phyloP scores from a whole-genome alignment of 2,329 filamentous ascomycete genomes.

The Coniochaeta sp. region DNA sequence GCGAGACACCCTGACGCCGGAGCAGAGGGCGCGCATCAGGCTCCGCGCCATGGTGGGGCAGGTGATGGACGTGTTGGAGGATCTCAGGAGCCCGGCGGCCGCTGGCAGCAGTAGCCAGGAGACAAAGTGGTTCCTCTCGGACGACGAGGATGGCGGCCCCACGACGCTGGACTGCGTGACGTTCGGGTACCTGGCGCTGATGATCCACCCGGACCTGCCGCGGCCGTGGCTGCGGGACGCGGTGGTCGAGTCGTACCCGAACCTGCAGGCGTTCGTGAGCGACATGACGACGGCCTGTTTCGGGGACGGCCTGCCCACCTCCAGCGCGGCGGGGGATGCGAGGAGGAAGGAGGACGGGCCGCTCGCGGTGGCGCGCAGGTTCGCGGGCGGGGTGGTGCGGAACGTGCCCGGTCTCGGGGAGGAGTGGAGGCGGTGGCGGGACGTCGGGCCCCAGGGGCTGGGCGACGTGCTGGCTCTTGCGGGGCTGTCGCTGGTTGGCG shows the following conservation, averaged over 20 bases:
- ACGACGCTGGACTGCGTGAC: conserved; percentile 72
- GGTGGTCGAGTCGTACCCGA: conserved; percentile 12
- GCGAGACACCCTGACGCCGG: conserved; percentile 56
- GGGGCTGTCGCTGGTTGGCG: not conserved
- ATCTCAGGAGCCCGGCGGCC: conserved; percentile 34
- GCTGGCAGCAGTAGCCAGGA: no score
- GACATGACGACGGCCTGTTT: conserved; percentile 4
- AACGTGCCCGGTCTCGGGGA: conserved; percentile 13
- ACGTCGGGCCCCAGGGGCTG: conserved; percentile 6
- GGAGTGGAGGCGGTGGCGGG: conserved; percentile 11
- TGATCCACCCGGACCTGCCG: conserved; percentile 39
- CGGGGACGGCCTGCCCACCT: conserved; percentile 7
- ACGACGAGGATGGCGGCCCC: conserved; percentile 27
- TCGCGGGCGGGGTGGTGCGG: conserved; percentile 10
- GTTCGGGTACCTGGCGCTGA: conserved; percentile 71
- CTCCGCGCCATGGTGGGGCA: conserved; percentile 65
- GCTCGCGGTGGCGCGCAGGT: conserved; percentile 7
- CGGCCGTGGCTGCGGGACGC: conserved; percentile 24
- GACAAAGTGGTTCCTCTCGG: conserved; percentile 41
- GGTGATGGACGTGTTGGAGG: conserved; percentile 64
- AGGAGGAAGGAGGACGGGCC: not conserved
- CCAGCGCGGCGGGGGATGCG: not conserved
- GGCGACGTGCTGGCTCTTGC: conserved; percentile 2
- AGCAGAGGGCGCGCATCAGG: conserved; percentile 67
- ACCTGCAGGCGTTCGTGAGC: conserved; percentile 16